Evolutionary conservation across 139 green algal genomes (phyloP).

Genomic region (Volvox africanus): DNA sequence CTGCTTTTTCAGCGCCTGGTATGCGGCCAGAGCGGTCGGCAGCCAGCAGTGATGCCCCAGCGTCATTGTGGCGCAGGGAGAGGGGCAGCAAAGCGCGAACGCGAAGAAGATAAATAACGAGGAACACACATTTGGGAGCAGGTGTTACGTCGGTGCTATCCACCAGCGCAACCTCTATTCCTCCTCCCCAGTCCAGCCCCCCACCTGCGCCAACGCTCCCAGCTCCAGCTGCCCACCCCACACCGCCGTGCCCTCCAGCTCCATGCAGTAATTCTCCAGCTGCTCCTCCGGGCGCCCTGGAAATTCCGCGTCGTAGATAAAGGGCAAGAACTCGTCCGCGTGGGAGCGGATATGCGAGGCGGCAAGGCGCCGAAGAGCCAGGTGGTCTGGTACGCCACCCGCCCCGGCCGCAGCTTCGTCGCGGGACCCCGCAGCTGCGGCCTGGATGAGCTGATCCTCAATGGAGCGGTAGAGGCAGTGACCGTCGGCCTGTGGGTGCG

Average conservation of each 20-base stretch:
- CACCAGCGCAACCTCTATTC: not conserved
- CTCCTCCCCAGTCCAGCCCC: not conserved
- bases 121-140: too few species aligned
- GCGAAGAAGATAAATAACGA: too few species aligned
- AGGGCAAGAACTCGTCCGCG: slow-evolving; percentile 57
- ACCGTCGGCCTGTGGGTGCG: slow-evolving; percentile 81
- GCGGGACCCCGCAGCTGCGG: not conserved
- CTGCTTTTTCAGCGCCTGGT: slow-evolving; percentile 68
- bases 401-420: not conserved
- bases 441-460: slow-evolving; percentile 86
- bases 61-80: too few species aligned
- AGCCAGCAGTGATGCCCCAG: too few species aligned
- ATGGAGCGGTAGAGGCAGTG: slow-evolving; percentile 95
- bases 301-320: slow-evolving; percentile 60
- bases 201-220: slow-evolving; percentile 73
- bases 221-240: slow-evolving; percentile 97
- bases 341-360: slow-evolving; percentile 86
- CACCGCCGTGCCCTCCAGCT: slow-evolving; percentile 81
- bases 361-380: slow-evolving; percentile 73
- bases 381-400: slow-evolving; percentile 49
- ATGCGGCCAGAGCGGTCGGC: not conserved
- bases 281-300: slow-evolving; percentile 50
- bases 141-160: too few species aligned
- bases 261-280: slow-evolving; percentile 83
- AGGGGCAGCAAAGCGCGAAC: too few species aligned